These are phyloP conservation scores for Neopestalotiopsis sp. DNA, from an alignment of 2,329 filamentous ascomycete genomes.

Conservation along the genomic window DNA sequence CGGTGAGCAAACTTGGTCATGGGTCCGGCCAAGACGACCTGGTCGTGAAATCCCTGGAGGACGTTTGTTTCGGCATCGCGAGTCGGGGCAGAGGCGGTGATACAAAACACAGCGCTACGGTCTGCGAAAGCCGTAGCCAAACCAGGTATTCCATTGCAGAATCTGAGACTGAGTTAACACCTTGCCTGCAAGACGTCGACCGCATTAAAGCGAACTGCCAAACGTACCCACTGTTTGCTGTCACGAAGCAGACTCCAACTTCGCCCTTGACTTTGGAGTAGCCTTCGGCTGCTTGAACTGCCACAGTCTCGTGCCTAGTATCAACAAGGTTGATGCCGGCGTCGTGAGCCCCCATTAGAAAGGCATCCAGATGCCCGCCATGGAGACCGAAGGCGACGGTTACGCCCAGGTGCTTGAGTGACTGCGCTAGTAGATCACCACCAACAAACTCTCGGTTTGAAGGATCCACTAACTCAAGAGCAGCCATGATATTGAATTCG, in stretches of 20 bases:
- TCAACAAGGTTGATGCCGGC: slow-evolving; percentile 48
- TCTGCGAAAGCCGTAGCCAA: slow-evolving; percentile 51
- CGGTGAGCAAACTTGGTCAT: slow-evolving; percentile 52
- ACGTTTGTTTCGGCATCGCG: slow-evolving; percentile 51
- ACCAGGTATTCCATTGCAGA: slow-evolving; percentile 50
- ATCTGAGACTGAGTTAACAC: slow-evolving; percentile 34
- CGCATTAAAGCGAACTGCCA: background rate
- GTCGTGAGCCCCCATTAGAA: slow-evolving; percentile 48
- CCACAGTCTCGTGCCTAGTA: slow-evolving; percentile 52
- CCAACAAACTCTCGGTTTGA: slow-evolving; percentile 43
- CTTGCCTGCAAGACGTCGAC: background rate
- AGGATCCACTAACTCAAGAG: slow-evolving; percentile 11
- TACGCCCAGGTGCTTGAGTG: slow-evolving; percentile 45
- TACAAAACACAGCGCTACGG: slow-evolving; percentile 48
- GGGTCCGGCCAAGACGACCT: slow-evolving; percentile 47
- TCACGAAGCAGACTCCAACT: slow-evolving; percentile 51
- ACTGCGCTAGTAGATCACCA: slow-evolving; percentile 52
- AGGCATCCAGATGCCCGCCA: slow-evolving; percentile 53
- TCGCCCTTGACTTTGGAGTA: slow-evolving; percentile 50
- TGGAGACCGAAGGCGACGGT: slow-evolving; percentile 52
- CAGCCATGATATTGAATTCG: background rate
- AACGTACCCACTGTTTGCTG: slow-evolving; percentile 51
- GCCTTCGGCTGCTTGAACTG: slow-evolving; percentile 52
- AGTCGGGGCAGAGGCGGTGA: slow-evolving; percentile 49
- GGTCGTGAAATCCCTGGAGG: slow-evolving; percentile 52